Evolutionary conservation across 306 rosid genomes (phyloP).

Genomic region (Prunus mume): DNA sequence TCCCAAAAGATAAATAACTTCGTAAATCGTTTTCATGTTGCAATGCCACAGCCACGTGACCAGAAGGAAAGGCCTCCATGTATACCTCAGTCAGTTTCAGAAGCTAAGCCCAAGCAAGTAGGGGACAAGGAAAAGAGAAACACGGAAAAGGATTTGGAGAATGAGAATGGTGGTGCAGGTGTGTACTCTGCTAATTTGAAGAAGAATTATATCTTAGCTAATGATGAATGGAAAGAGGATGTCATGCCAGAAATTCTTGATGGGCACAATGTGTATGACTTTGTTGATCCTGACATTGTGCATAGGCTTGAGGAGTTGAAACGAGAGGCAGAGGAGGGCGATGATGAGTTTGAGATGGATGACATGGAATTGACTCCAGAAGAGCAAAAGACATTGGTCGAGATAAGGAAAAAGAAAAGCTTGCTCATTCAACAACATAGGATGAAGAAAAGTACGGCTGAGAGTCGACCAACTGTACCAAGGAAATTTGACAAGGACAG

Average conservation of each 20-base stretch:
- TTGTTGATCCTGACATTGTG: slow-evolving; percentile 72
- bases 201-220: slow-evolving; percentile 66
- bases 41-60: slow-evolving; percentile 77
- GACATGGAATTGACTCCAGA: slow-evolving; percentile 57
- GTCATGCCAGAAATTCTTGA: slow-evolving; percentile 79
- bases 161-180: slow-evolving; percentile 94
- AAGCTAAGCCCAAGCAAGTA: slow-evolving; percentile 60
- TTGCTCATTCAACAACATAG: slow-evolving; percentile 69
- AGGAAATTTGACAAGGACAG: slow-evolving; percentile 72
- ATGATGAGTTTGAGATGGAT: slow-evolving; percentile 69
- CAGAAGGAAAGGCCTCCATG: slow-evolving; percentile 74
- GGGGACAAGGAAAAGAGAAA: slow-evolving; percentile 56
- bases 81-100: slow-evolving; percentile 68
- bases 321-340: slow-evolving; percentile 56
- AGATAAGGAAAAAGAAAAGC: slow-evolving; percentile 68
- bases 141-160: slow-evolving; percentile 73
- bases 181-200: slow-evolving; percentile 78
- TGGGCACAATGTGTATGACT: slow-evolving; percentile 87
- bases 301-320: slow-evolving; percentile 77
- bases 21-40: slow-evolving; percentile 77
- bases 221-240: slow-evolving; percentile 89
- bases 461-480: slow-evolving; percentile 78
- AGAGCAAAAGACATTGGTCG: slow-evolving; percentile 58
- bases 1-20: slow-evolving; percentile 70
- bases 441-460: slow-evolving; percentile 85